These are phyloP conservation scores for Theileria orientalis DNA, from an alignment of 169 alveolate species.

Conservation along the genomic window DNA sequence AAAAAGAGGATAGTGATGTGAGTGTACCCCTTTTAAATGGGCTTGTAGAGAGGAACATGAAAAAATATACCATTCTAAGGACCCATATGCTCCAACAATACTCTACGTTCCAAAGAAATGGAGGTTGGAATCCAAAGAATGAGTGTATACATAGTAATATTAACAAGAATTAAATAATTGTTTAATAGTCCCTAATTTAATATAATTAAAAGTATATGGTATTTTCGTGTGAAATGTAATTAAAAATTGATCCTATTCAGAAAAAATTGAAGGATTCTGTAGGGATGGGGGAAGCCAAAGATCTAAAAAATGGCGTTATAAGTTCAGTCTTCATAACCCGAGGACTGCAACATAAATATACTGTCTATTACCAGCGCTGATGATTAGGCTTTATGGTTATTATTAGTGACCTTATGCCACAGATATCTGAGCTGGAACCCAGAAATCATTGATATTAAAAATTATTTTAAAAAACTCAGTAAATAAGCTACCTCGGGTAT, in stretches of 20 bases:
- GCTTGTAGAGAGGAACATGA: constrained; percentile 28
- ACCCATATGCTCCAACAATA: constrained; percentile 58
- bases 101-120: constrained; percentile 55
- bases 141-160: background rate
- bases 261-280: background rate
- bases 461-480: no score
- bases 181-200: no score
- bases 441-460: background rate
- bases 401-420: constrained; percentile 56
- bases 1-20: constrained; percentile 63
- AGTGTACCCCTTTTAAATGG: background rate
- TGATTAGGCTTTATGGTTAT: constrained; percentile 58
- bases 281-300: constrained; percentile 15
- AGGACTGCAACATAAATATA: constrained; percentile 68
- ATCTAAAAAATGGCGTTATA: background rate
- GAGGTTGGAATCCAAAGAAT: constrained; percentile 25
- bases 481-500: no score
- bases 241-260: no score
- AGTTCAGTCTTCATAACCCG: constrained; percentile 67
- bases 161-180: no score
- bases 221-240: background rate
- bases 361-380: constrained; percentile 69
- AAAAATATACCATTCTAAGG: constrained; percentile 36
- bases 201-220: no score
- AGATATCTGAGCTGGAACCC: constrained; percentile 66